Conservation (phyloP, 441 rosid species). For the Euphorbia schlechtendalii region DNA sequence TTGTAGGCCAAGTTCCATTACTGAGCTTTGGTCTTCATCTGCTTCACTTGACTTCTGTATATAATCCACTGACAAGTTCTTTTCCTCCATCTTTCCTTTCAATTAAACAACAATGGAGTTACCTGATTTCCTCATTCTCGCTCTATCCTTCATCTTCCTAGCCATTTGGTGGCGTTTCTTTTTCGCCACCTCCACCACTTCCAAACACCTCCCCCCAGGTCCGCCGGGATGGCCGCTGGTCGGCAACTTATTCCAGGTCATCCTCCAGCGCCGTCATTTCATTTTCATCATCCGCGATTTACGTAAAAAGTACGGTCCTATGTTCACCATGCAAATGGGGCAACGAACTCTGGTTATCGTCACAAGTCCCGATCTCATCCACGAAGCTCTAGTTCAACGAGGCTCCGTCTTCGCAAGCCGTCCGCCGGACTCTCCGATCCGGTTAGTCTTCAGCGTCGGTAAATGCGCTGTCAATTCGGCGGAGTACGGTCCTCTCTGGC, state of each 20-base stretch:
- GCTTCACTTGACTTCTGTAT: neutral
- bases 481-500: slow-evolving; percentile 75
- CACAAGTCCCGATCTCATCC: slow-evolving; percentile 67
- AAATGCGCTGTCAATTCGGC: slow-evolving; percentile 88
- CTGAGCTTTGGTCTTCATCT: too few relatives aligned
- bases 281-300: slow-evolving; percentile 52
- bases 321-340: slow-evolving; percentile 89
- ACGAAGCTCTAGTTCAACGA: slow-evolving; percentile 66
- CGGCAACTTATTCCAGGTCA: slow-evolving; percentile 64
- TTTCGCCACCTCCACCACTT: slow-evolving; percentile 12
- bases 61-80: neutral
- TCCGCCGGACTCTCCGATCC: slow-evolving; percentile 77
- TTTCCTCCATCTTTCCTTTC: neutral
- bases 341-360: slow-evolving; percentile 73
- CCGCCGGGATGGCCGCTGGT: slow-evolving; percentile 81
- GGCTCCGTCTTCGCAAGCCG: slow-evolving; percentile 62
- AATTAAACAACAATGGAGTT: slow-evolving; percentile 43
- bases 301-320: slow-evolving; percentile 64
- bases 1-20: too few relatives aligned
- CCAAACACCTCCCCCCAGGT: slow-evolving; percentile 58
- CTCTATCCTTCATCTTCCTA: slow-evolving; percentile 37
- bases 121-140: slow-evolving; percentile 36
- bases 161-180: slow-evolving; percentile 49
- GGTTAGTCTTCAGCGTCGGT: slow-evolving; percentile 70
- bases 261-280: slow-evolving; percentile 65